Conservation (phyloP, 192 early-diverging fungal species). For the Oehlia diaphana region DNA sequence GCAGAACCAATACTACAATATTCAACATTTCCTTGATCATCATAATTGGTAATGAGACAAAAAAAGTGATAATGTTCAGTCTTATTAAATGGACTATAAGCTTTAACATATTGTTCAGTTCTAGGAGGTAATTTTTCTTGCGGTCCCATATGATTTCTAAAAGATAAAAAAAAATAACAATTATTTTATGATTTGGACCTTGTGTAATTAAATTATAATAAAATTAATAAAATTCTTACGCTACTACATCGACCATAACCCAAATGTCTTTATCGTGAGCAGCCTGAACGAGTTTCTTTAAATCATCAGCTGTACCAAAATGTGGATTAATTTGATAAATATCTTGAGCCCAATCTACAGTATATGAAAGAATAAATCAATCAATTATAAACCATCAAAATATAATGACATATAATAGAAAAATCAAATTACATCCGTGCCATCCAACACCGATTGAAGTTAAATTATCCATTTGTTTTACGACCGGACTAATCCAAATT, state of each 20-base stretch:
- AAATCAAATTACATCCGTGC: conserved; percentile 24
- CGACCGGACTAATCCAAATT: conserved; percentile 44
- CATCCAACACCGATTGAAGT: conserved; percentile 7
- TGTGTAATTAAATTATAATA: neutral
- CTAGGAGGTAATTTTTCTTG: neutral
- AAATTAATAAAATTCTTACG: conserved; percentile 26
- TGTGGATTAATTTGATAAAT: conserved; percentile 42
- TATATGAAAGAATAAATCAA: neutral
- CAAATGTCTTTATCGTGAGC: conserved; percentile 42
- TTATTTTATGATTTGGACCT: too few species aligned
- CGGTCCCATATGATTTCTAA: conserved; percentile 12
- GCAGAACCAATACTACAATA: conserved; percentile 30
- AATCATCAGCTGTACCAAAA: conserved; percentile 46
- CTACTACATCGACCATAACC: conserved; percentile 51
- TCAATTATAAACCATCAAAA: neutral
- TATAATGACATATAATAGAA: conserved; percentile 38
- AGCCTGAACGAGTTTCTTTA: conserved; percentile 35
- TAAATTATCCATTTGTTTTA: conserved; percentile 28
- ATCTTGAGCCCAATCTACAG: conserved; percentile 44
- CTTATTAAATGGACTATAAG: conserved; percentile 5
- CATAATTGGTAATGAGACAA: neutral
- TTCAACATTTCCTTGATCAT: conserved; percentile 28
- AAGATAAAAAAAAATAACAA: neutral
- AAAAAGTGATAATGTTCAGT: conserved; percentile 2
- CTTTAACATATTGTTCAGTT: neutral